These are phyloP conservation scores for Achaetomiella virescens DNA, from an alignment of 495 filamentous ascomycete genomes.

Conservation along the genomic window DNA sequence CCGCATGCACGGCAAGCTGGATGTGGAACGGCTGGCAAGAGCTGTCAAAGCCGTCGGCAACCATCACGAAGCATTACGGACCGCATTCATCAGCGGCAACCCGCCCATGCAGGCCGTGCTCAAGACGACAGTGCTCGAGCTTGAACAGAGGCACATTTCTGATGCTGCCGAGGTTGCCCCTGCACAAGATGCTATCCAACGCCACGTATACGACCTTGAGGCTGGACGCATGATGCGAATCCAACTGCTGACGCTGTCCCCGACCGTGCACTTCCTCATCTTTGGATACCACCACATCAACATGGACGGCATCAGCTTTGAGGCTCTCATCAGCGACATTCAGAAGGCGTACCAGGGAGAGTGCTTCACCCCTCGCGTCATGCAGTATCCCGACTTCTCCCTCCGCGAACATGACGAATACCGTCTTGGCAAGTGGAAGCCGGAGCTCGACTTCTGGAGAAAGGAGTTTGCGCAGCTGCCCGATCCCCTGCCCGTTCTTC, in stretches of 20 bases:
- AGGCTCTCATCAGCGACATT: slow-evolving; percentile 13
- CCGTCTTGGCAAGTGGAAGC: neutral
- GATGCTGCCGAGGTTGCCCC: no score
- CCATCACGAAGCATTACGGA: slow-evolving; percentile 39
- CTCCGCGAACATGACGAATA: neutral
- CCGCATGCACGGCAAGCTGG: slow-evolving; percentile 21
- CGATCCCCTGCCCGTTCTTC: slow-evolving; percentile 34
- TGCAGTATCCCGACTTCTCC: slow-evolving; percentile 16
- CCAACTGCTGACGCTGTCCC: slow-evolving; percentile 10
- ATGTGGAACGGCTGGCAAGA: slow-evolving; percentile 19
- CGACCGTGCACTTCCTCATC: slow-evolving; percentile 15
- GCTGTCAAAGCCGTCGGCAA: slow-evolving; percentile 26
- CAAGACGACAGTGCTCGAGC: no score
- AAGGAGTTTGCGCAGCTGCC: slow-evolving; percentile 23
- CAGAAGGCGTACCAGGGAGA: slow-evolving; percentile 3
- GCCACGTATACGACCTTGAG: slow-evolving; percentile 16
- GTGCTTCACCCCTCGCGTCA: neutral
- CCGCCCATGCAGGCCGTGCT: neutral
- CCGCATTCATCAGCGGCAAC: slow-evolving; percentile 13
- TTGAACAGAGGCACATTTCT: no score
- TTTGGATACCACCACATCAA: slow-evolving; percentile 27
- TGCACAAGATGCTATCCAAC: neutral
- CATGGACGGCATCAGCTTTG: slow-evolving; percentile 25
- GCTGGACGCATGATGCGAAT: slow-evolving; percentile 16
- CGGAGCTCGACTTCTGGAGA: slow-evolving; percentile 34